Percentiles rank a stretch among this genome's conserved stretches.
Evolutionary conservation across 73 alveolate species (phyloP).

Genomic region (Urostyla sp.): DNA sequence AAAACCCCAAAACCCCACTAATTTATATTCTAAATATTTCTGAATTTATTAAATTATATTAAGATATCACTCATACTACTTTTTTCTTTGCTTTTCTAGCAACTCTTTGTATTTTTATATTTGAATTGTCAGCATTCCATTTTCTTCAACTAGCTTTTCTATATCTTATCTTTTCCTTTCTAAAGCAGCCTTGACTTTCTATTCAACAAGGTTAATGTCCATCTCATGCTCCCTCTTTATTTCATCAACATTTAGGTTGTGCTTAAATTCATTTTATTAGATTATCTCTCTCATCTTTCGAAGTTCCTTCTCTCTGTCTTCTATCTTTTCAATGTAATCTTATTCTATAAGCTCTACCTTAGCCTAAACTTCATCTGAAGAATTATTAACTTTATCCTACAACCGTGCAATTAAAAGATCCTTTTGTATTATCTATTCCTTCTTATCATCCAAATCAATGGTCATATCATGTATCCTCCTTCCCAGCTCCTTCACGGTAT

Average conservation of each 20-base stretch:
- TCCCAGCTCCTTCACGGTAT: constrained; percentile 13
- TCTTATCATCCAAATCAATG: constrained; percentile 1
- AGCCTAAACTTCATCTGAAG: constrained; percentile 1
- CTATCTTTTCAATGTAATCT: not conserved
- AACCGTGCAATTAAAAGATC: constrained; percentile 15
- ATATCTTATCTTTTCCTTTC: constrained; percentile 91
- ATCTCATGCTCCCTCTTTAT: constrained; percentile 74
- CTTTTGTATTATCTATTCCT: not conserved
- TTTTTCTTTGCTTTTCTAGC: constrained; percentile 93
- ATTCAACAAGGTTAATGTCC: constrained; percentile 90
- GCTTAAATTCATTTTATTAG: constrained; percentile 60
- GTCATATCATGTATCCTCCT: constrained; percentile 43
- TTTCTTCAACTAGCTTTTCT: constrained; percentile 82
- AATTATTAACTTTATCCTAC: not conserved
- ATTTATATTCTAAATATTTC: too few relatives aligned
- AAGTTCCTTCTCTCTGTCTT: constrained; percentile 37
- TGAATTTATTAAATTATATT: too few relatives aligned
- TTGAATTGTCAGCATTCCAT: constrained; percentile 78
- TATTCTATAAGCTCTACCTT: constrained; percentile 12
- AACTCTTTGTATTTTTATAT: constrained; percentile 90
- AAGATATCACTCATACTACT: constrained; percentile 41
- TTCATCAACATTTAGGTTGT: constrained; percentile 67
- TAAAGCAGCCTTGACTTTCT: constrained; percentile 86
- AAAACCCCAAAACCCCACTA: too few relatives aligned
- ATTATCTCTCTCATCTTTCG: constrained; percentile 56